Evolutionary conservation across 1,284 basidiomycete species (phyloP), one percentile per base, ranked within the genome.

Genomic region (Phellopilus nigrolimitatus): DNA sequence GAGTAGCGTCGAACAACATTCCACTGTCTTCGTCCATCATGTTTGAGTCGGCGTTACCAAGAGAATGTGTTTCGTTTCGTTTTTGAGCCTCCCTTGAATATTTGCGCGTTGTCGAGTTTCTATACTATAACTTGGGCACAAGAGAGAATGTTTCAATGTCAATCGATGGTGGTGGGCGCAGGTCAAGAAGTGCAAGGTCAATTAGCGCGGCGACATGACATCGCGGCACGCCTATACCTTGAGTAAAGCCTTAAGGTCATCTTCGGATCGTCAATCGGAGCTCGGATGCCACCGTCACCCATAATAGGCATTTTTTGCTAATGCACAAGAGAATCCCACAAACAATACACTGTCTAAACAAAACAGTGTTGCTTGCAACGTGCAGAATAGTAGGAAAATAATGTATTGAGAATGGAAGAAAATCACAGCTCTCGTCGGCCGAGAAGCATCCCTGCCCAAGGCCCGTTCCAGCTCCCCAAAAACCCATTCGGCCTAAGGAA

Each of bases 11-110:
- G 82, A 88, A 55, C 2, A 38, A 36, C 53, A 54, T 54, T 48
- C 51, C 51, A 36, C 30, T 87, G 68, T 87, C 82, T 74, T 82
- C 75, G 68, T 88, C 85, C 87, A 89, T 89, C 67, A 56, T 69
- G 58, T 41, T 19, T 17, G 38, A 12, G 42, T 30, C 7, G 15
- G 33, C 10, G 38, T 40, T 28, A 22, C 39, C 19, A 40, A 31
- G 13, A 7, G 13, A 31, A 13, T 13, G 30, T 31, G 30, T 31
- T 7, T 31, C 30, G 7, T 13, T 31, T 31, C 12, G 24, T 12
- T 22, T 43, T 27, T 27, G 17, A 25, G 25, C 24, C n/a, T 24
- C 34, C 13, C 4, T 44, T 44, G 25, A 31, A n/a, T n/a, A n/a
- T n/a, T n/a, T n/a, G n/a, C 31, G n/a, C 31, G 31, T n/a, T 6